Percentiles rank a stretch among this genome's conserved stretches.
These are phyloP conservation scores for Solanum virginianum DNA, from an alignment of 257 asterid genomes.

Conservation along the genomic window DNA sequence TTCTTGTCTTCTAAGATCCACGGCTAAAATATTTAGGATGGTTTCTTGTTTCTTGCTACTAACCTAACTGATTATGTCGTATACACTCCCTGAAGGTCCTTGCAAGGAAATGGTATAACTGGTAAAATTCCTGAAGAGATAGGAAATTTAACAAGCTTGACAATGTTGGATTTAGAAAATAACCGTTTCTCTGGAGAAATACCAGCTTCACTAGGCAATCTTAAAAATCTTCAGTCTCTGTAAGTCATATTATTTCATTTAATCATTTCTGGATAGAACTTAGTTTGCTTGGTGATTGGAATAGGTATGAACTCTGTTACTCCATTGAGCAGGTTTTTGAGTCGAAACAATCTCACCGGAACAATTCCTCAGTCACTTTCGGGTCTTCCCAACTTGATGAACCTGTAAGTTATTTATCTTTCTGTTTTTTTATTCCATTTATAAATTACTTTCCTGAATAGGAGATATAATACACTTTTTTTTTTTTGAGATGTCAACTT, in stretches of 20 bases:
- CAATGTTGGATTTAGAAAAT: conserved; percentile 73
- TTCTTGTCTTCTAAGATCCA: neutral
- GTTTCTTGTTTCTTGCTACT: neutral
- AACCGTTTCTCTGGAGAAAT: conserved; percentile 67
- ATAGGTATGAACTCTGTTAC: neutral
- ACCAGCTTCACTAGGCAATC: conserved; percentile 80
- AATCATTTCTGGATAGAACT: neutral
- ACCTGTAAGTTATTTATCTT: conserved; percentile 38
- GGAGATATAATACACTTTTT: neutral
- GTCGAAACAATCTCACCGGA: conserved; percentile 66
- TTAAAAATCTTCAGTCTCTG: conserved; percentile 60
- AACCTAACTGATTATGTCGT: neutral
- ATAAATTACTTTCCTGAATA: neutral
- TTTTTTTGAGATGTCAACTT: neutral
- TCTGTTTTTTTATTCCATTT: neutral
- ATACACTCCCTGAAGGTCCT: conserved; percentile 32
- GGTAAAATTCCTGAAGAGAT: conserved; percentile 72
- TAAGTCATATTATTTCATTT: conserved; percentile 19
- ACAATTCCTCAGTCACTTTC: conserved; percentile 65
- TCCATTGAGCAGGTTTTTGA: conserved; percentile 47
- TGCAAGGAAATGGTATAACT: conserved; percentile 78
- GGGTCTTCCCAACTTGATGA: conserved; percentile 39
- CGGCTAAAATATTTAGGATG: neutral
- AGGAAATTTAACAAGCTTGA: conserved; percentile 73
- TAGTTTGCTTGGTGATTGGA: neutral